Percentiles rank a stretch among this genome's conserved stretches.
These are phyloP conservation scores for Hippophae gyantsensis DNA, from an alignment of 306 rosid species.

Conservation along the genomic window DNA sequence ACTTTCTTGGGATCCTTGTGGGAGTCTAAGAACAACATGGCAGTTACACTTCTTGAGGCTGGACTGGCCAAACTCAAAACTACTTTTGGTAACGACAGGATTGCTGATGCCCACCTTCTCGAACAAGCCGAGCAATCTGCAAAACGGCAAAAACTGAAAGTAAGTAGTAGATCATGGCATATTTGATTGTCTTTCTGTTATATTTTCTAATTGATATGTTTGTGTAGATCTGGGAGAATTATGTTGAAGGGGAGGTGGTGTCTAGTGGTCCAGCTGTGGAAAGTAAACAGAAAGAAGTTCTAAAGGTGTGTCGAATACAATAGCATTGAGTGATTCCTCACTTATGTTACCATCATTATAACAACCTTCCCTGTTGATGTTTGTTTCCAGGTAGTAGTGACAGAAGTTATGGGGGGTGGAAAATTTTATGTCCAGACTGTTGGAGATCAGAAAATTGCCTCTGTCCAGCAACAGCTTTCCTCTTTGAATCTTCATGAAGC, in stretches of 20 bases:
- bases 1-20: conserved; percentile 94
- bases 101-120: conserved; percentile 73
- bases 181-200: conserved; percentile 11
- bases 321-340: conserved; percentile 13
- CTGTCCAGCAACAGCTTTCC: conserved; percentile 77
- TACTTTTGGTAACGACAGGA: conserved; percentile 81
- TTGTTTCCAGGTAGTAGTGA: conserved; percentile 53
- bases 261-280: conserved; percentile 58
- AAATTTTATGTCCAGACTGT: conserved; percentile 79
- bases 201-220: conserved; percentile 22
- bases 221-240: conserved; percentile 93
- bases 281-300: conserved; percentile 86
- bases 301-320: conserved; percentile 47
- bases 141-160: conserved; percentile 68
- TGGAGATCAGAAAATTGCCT: conserved; percentile 76
- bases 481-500: conserved; percentile 82
- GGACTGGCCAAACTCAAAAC: conserved; percentile 85
- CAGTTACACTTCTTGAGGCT: conserved; percentile 71
- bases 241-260: conserved; percentile 89
- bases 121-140: conserved; percentile 90
- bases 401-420: conserved; percentile 88
- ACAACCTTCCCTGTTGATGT: conserved; percentile 19
- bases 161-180: conserved; percentile 27
- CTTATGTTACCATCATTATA: conserved; percentile 10
- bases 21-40: conserved; percentile 75